Evolutionary conservation across 2,329 filamentous ascomycete species (phyloP), one percentile per base, ranked within the genome.

Genomic region (Fonsecaea nubica): DNA sequence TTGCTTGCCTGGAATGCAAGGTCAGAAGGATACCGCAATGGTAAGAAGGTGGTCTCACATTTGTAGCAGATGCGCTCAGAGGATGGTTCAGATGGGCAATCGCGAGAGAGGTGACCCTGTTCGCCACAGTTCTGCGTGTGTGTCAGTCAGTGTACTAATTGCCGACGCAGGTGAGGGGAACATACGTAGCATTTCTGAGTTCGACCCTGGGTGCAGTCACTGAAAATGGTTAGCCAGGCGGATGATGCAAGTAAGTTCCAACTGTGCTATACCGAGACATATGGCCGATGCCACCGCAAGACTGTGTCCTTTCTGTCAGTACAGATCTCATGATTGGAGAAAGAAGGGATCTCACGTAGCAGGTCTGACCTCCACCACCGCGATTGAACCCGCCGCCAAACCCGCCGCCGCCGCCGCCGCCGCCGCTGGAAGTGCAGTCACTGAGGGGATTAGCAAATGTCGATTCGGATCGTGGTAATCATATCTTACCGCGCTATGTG

Each of bases 21-120:
- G 48, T 56, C 18, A 50, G 21, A 38, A 35, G 18, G 3, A 53
- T 13, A n/a, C 2, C 8, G 35, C 6, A 52, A 25, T 48, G 15
- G 32, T 3, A 60, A 48, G 1, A 30, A 18, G 35, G 32, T 33
- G 18, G 15, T 42, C 66, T 68, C 89, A 86, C 88, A 98, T 86
- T 96, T 96, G 88, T 99, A 99, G 90, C 95, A 99, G 79, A 97
- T 93, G 80, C 96, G 94, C 87, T 98, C 94, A 77, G 88, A 87
- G 74, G 89, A 87, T 67, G 92, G 91, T 83, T 97, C 94, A 79
- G 94, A 93, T 75, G 93, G 91, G 87, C 95, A 99, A 82, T 99
- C 95, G 72, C 94, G 91, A 72, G 92, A 96, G 80, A 97, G 89
- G 82, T 98, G 94, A 70, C 95, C 94, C 74, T 94, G 91, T 85